Base-by-base conservation (phyloP, 352 stramenopile genomes). In the Phytophthora pluvialis region DNA sequence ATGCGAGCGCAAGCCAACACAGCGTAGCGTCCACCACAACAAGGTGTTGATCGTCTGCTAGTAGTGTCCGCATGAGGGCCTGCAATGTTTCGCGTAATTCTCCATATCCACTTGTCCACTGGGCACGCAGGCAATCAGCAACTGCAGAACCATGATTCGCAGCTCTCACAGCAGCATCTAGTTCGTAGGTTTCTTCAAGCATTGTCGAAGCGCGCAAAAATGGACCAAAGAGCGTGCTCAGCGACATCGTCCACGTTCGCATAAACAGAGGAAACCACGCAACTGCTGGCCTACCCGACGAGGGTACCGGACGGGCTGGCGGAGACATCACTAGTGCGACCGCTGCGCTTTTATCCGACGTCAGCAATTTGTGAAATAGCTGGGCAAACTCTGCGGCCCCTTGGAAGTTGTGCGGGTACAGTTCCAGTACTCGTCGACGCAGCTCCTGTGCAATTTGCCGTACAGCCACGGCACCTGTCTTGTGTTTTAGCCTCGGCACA, bases 181-280 rank as follows among this genome's bases (percentile, higher is more conserved):
- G 74, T 31, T 81, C 73, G 9, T 77, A 72, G 5, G 71, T 71
- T 18, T 89, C 80, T 29, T 91, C 75, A 1, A 80, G 75, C 66
- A 93, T 84, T n/a, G 75, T 89, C 13, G 80, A 87, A 43, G 73
- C 81, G 12, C 85, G 77, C 29, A 93, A 67, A 62, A 93, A 81
- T 45, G 82, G 79, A 0, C 85, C 85, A 11, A 93, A 38, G 31
- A 90, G 66, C 39, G 86, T 86, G 57, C 77, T 81, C 35, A 81
- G 38, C 11, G 80, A 78, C 54, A 89, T 77, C 8, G 73, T 78
- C 75, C 73, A 79, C 28, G 72, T 75, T 13, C 70, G 64, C 56
- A 76, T 78, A 48, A 80, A 78, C 18, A 74, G 46, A 3, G 74
- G 74, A 33, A 83, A 82, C 77, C 73, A 82, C 13, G 78, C 71